These are phyloP conservation scores for Penicillium psychrofluorescens DNA, from an alignment of 495 filamentous ascomycete species.

Conservation along the genomic window DNA sequence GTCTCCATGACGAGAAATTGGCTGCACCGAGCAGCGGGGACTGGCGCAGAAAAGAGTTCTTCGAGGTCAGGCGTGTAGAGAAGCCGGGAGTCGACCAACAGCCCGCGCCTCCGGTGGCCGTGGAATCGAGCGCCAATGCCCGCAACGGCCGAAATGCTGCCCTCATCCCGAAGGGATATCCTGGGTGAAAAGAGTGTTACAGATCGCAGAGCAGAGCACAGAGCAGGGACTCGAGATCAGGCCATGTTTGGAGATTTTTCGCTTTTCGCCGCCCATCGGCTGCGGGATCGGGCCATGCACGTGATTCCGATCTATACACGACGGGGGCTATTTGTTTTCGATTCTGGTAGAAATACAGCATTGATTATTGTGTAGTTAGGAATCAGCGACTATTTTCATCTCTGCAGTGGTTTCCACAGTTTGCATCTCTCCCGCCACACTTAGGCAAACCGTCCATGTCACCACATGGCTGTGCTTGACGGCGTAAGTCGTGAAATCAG, in stretches of 20 bases:
- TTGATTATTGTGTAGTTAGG: no score
- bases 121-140: slow-evolving; percentile 26
- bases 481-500: slow-evolving; percentile 13
- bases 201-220: background rate
- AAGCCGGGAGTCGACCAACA: slow-evolving; percentile 4
- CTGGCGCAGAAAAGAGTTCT: background rate
- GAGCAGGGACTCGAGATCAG: slow-evolving; percentile 1
- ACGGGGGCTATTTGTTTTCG: slow-evolving; percentile 1
- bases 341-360: no score
- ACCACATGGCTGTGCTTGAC: slow-evolving; percentile 6
- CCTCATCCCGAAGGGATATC: slow-evolving; percentile 28
- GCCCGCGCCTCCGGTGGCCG: slow-evolving; percentile 14
- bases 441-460: slow-evolving; percentile 3
- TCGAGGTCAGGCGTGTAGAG: slow-evolving; percentile 4
- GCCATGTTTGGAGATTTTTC: slow-evolving; percentile 20
- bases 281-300: slow-evolving; percentile 7
- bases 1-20: background rate
- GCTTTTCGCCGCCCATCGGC: slow-evolving; percentile 24
- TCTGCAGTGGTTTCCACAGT: background rate
- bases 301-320: slow-evolving; percentile 8
- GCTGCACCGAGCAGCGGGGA: background rate
- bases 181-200: slow-evolving; percentile 1
- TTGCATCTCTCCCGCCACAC: slow-evolving; percentile 6
- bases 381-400: no score
- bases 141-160: slow-evolving; percentile 32